phyloP scores from a whole-genome alignment of 805 yeast species.

The Saturnispora bothae region DNA sequence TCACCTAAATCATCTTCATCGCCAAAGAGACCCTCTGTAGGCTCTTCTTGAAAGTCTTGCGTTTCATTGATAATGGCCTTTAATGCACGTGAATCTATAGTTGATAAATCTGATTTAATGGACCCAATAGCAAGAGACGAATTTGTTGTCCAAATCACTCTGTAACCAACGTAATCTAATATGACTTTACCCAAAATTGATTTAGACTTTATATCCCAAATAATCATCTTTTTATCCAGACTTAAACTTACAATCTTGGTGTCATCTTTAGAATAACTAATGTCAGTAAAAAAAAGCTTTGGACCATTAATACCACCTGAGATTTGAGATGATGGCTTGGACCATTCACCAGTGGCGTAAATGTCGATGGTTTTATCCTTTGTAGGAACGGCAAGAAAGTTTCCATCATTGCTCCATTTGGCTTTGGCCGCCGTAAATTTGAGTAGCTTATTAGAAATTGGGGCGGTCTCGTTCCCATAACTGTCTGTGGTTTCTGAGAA shows the following conservation, averaged over 20 bases:
- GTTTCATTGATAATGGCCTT: conserved; percentile 2
- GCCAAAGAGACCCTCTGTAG: conserved; percentile 8
- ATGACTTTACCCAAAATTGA: conserved; percentile 18
- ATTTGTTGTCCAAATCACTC: conserved; percentile 10
- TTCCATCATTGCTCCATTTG: conserved; percentile 66
- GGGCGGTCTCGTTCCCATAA: conserved; percentile 9
- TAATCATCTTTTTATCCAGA: conserved; percentile 36
- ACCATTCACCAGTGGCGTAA: conserved; percentile 31
- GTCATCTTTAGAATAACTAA: conserved; percentile 55
- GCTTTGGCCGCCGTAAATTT: conserved; percentile 34
- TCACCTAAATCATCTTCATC: conserved; percentile 15
- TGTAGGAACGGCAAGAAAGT: conserved; percentile 57
- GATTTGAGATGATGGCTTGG: conserved; percentile 13
- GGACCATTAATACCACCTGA: conserved; percentile 18
- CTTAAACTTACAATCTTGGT: conserved; percentile 49
- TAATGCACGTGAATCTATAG: conserved; percentile 10
- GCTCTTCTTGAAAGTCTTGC: conserved; percentile 12
- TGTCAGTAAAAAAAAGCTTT: conserved; percentile 33
- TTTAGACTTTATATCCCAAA: conserved; percentile 43
- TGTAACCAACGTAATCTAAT: conserved; percentile 7
- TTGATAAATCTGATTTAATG: conserved; percentile 8
- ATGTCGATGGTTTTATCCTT: conserved; percentile 36
- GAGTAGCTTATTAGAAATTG: conserved; percentile 28
- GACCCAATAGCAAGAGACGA: conserved; percentile 10
- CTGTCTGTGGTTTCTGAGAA: conserved; percentile 14